Base-by-base conservation (phyloP, 257 asterid species). In the Solanum ahanhuiri region DNA sequence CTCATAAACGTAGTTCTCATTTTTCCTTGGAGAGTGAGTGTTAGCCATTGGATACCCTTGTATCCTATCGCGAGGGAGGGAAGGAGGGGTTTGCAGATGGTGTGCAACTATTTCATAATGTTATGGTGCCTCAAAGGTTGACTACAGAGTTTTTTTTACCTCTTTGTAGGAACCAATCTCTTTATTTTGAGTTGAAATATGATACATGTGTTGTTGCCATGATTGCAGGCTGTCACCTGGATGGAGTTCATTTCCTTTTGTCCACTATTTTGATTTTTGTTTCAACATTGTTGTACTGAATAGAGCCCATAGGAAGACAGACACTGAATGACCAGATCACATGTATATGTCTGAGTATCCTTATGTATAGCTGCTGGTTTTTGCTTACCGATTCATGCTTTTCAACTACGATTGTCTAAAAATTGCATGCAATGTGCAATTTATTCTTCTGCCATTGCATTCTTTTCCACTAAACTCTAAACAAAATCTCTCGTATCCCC, bases 181-280 rank as follows among this genome's bases (percentile, higher is more conserved):
- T 64, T 23, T 71, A 39, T 71, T 30, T 71, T 71, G 63, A 35
- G 88, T 72, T 51, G 51, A 85, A 83, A 69, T 70, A 87, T 89
- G 89, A 90, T 60, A 54, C 30, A 51, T 9, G 82, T 82, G n/a
- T 18, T 58, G 72, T 85, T 58, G 69, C 30, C 77, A 7, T 76
- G 76, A 73, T 81, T 89, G 87, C 94, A 94, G 97, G 97, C 28
- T 89, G 89, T 41, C 84, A 70, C 11, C 86, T 87, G 69, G 89
- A 86, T 35, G 86, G 91, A 88, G 81, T 88, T 90, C 92, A 91
- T 88, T 31, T 87, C 66, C 72, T 91, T n/a, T 88, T 90, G 83
- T 89, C 90, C 88, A 89, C 93, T 94, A 92, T 92, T 93, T 91
- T 91, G 88, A 89, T 92, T 88, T 91, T 93, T 86, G 90, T 90